Evolutionary conservation across 2,329 filamentous ascomycete genomes (phyloP).

Genomic region (Elsinoe arachidis): DNA sequence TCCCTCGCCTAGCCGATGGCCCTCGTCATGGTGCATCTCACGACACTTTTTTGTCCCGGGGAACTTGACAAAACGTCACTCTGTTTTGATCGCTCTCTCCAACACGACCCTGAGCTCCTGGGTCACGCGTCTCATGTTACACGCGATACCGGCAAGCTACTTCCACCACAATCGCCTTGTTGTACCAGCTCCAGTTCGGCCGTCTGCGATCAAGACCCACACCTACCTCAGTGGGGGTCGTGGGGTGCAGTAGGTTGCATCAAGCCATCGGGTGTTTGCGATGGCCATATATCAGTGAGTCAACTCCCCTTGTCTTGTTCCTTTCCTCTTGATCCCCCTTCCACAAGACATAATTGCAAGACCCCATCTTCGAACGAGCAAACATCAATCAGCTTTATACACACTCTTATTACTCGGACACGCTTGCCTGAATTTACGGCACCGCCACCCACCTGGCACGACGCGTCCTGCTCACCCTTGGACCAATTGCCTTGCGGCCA

Average conservation of each 20-base stretch:
- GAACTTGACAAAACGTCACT: neutral
- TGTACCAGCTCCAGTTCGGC: neutral
- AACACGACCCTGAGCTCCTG: neutral
- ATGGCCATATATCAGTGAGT: neutral
- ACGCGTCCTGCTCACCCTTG: neutral
- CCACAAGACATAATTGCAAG: neutral
- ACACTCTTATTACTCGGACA: no score
- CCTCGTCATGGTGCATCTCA: neutral
- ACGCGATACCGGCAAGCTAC: constrained; percentile 3
- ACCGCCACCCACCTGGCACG: neutral
- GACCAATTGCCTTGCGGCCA: neutral
- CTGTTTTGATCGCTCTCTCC: neutral
- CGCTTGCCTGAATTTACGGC: no score
- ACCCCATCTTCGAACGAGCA: neutral
- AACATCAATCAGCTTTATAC: neutral
- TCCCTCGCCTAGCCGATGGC: neutral
- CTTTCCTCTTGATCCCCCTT: neutral
- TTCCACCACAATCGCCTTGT: neutral
- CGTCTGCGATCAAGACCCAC: neutral
- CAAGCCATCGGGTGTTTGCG: neutral
- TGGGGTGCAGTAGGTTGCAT: neutral
- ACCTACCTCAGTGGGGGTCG: neutral
- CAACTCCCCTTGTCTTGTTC: neutral
- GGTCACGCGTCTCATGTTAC: constrained; percentile 4
- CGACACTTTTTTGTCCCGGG: neutral